These are phyloP conservation scores for Hysterangium stoloniferum DNA, from an alignment of 768 basidiomycete species.

Conservation along the genomic window DNA sequence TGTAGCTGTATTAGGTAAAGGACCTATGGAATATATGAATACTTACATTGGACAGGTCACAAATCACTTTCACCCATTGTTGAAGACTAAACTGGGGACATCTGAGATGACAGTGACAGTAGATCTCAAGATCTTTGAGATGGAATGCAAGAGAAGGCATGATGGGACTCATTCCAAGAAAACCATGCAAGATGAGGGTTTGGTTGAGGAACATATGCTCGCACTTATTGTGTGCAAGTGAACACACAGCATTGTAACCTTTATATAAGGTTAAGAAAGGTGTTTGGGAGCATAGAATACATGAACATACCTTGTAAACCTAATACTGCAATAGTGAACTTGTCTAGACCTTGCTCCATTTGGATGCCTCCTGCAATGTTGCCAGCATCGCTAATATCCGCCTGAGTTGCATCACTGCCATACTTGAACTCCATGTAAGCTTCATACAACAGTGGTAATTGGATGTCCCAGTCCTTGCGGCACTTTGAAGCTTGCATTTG, in stretches of 20 bases:
- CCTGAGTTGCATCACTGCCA: not conserved
- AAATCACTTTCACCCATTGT: constrained; percentile 19
- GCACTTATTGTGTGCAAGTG: not conserved
- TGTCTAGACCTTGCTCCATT: no score
- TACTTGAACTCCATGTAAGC: not conserved
- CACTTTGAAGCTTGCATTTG: no score
- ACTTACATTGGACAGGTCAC: constrained; percentile 18
- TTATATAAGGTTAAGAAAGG: not conserved
- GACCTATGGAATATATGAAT: not conserved
- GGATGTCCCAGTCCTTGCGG: not conserved
- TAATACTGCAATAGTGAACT: not conserved
- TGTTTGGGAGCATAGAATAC: not conserved
- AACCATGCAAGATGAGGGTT: constrained; percentile 1
- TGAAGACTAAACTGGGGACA: constrained; percentile 8
- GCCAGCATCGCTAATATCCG: not conserved
- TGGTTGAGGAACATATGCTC: not conserved
- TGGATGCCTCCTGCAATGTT: not conserved
- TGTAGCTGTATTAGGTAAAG: constrained; percentile 11
- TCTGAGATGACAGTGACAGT: not conserved
- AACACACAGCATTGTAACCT: not conserved
- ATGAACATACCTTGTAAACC: not conserved
- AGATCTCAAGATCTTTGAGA: not conserved
- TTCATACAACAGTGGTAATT: not conserved
- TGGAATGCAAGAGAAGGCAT: not conserved
- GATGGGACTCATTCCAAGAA: not conserved